These are phyloP conservation scores for Chalciporus piperatoides DNA, from an alignment of 1,284 basidiomycete genomes.

Conservation along the genomic window DNA sequence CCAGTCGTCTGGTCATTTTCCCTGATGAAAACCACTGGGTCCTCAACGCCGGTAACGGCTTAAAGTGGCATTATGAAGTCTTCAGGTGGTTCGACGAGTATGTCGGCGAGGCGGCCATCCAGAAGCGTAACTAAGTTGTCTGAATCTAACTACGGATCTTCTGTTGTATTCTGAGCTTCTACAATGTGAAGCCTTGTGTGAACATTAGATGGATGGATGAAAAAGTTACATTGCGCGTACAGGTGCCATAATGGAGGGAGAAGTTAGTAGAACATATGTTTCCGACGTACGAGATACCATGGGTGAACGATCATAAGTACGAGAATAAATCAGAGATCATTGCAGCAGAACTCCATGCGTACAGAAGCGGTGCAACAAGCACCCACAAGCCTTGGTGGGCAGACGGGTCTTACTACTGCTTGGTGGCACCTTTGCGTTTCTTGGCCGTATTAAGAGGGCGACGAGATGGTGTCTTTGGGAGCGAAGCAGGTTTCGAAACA, in stretches of 20 bases:
- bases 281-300: conserved; percentile 10
- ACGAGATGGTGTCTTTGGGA: conserved; percentile 9
- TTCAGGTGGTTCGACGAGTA: conserved; percentile 83
- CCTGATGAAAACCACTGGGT: conserved; percentile 95
- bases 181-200: neutral
- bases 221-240: conserved; percentile 10
- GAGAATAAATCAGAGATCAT: conserved; percentile 14
- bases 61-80: conserved; percentile 88
- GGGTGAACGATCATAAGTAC: neutral
- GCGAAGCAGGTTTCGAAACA: conserved; percentile 7
- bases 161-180: neutral
- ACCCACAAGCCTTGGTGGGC: conserved; percentile 11
- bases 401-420: conserved; percentile 18
- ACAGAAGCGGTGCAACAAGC: neutral
- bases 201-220: conserved; percentile 1
- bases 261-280: conserved; percentile 7
- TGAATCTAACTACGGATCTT: neutral
- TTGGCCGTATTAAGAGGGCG: conserved; percentile 11
- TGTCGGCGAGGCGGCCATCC: conserved; percentile 40
- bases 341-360: neutral
- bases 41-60: conserved; percentile 69
- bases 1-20: conserved; percentile 84
- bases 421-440: conserved; percentile 21
- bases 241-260: conserved; percentile 4
- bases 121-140: conserved; percentile 18